phyloP scores from a whole-genome alignment of 78 protist species.

The Dictyostelium intermedium region DNA sequence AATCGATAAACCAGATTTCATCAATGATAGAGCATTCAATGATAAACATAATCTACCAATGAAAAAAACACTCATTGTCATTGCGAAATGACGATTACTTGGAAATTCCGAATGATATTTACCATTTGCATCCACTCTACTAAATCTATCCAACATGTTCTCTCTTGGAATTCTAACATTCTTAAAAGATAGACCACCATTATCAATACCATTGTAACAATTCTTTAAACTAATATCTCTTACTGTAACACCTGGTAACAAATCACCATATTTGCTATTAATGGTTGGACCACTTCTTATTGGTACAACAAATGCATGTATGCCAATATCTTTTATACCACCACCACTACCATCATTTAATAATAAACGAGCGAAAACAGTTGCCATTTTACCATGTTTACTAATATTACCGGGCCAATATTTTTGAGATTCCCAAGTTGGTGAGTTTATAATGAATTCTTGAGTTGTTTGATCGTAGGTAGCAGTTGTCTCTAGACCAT shows the following conservation, averaged over 20 bases:
- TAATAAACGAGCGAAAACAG: constrained; percentile 78
- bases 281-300: constrained; percentile 14
- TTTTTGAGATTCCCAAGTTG: constrained; percentile 69
- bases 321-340: constrained; percentile 57
- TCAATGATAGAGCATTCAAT: neutral
- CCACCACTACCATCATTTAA: neutral
- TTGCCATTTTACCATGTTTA: constrained; percentile 79
- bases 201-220: constrained; percentile 69
- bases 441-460: constrained; percentile 63
- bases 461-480: constrained; percentile 64
- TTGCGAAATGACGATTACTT: constrained; percentile 64
- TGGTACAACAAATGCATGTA: constrained; percentile 79
- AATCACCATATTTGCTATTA: constrained; percentile 23
- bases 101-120: constrained; percentile 65
- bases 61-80: constrained; percentile 67
- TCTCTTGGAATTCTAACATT: constrained; percentile 68
- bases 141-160: constrained; percentile 75
- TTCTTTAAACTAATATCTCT: constrained; percentile 73
- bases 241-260: constrained; percentile 60
- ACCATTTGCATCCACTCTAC: constrained; percentile 31
- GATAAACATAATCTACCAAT: constrained; percentile 72
- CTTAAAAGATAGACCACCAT: constrained; percentile 54
- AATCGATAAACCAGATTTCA: constrained; percentile 52
- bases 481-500: constrained; percentile 89
- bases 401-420: constrained; percentile 80